These are phyloP conservation scores for Fusarium camptoceras DNA, from an alignment of 2,329 filamentous ascomycete species.

Conservation along the genomic window DNA sequence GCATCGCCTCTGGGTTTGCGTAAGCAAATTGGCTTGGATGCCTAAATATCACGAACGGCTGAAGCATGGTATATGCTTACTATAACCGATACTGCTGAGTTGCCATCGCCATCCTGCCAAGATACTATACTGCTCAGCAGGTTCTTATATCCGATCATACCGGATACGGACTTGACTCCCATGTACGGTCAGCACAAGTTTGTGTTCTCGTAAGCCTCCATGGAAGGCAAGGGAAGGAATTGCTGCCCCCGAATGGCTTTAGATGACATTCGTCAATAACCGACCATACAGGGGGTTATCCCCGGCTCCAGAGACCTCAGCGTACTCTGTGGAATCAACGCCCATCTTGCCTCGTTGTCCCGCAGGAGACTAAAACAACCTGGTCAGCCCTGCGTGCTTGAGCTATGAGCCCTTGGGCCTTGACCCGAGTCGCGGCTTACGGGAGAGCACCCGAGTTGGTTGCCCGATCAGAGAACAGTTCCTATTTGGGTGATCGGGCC, in stretches of 20 bases:
- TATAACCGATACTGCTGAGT: background rate
- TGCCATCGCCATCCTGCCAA: slow-evolving; percentile 2
- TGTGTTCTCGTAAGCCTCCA: slow-evolving; percentile 18
- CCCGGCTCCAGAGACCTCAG: background rate
- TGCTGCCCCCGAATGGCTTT: background rate
- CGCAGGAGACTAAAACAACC: slow-evolving; percentile 11
- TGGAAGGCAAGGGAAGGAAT: background rate
- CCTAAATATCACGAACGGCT: background rate
- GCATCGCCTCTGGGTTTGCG: slow-evolving; percentile 3
- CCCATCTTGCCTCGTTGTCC: slow-evolving; percentile 7
- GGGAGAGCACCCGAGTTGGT: slow-evolving; percentile 16
- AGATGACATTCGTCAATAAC: background rate
- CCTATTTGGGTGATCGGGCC: slow-evolving; percentile 22
- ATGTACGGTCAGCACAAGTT: slow-evolving; percentile 10
- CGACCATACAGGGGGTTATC: slow-evolving; percentile 11
- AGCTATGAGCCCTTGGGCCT: background rate
- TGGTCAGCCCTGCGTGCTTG: slow-evolving; percentile 22
- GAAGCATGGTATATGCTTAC: slow-evolving; percentile 25
- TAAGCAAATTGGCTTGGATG: slow-evolving; percentile 22
- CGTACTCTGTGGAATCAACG: background rate
- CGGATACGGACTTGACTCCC: background rate
- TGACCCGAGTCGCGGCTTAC: slow-evolving; percentile 5
- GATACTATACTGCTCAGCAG: slow-evolving; percentile 3
- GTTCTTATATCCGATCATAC: slow-evolving; percentile 2
- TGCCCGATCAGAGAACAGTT: slow-evolving; percentile 12